Conservation (phyloP, 2,329 filamentous ascomycete species). For the Myriosclerotinia curreyana region DNA sequence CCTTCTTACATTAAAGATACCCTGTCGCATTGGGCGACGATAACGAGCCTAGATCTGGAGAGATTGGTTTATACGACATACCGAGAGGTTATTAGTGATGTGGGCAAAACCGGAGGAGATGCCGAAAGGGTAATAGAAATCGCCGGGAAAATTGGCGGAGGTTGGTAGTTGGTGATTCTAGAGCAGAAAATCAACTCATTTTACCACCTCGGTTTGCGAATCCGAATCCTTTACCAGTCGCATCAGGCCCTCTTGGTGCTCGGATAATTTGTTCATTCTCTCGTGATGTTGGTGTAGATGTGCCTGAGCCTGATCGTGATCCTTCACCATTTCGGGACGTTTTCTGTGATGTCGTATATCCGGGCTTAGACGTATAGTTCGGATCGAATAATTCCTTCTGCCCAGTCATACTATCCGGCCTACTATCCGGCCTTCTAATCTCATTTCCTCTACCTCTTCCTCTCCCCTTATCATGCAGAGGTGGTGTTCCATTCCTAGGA, state of each 20-base stretch:
- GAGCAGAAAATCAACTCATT: slow-evolving; percentile 44
- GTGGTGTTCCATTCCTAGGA: slow-evolving; percentile 64
- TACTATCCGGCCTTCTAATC: slow-evolving; percentile 32
- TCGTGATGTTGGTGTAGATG: slow-evolving; percentile 51
- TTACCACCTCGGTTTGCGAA: slow-evolving; percentile 65
- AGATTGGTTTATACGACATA: slow-evolving; percentile 83
- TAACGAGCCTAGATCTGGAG: slow-evolving; percentile 67
- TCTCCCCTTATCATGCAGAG: slow-evolving; percentile 47
- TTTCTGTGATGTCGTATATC: slow-evolving; percentile 46
- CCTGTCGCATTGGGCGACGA: slow-evolving; percentile 70
- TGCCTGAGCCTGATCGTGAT: slow-evolving; percentile 43
- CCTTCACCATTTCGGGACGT: slow-evolving; percentile 42
- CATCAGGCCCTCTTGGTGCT: slow-evolving; percentile 74
- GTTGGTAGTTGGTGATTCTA: slow-evolving; percentile 89
- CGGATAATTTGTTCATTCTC: slow-evolving; percentile 67
- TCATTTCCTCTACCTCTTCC: slow-evolving; percentile 45
- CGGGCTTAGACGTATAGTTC: slow-evolving; percentile 63
- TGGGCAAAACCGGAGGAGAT: slow-evolving; percentile 73
- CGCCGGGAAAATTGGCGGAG: slow-evolving; percentile 86
- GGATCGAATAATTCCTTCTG: slow-evolving; percentile 73
- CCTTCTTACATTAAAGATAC: slow-evolving; percentile 62
- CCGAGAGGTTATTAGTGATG: slow-evolving; percentile 89
- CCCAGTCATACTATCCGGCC: slow-evolving; percentile 39
- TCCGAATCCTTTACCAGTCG: slow-evolving; percentile 72
- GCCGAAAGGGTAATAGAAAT: slow-evolving; percentile 83